Percentiles rank a stretch among this genome's conserved stretches.
Conservation (phyloP, 2,329 filamentous ascomycete species). For the Claviceps citrina region DNA sequence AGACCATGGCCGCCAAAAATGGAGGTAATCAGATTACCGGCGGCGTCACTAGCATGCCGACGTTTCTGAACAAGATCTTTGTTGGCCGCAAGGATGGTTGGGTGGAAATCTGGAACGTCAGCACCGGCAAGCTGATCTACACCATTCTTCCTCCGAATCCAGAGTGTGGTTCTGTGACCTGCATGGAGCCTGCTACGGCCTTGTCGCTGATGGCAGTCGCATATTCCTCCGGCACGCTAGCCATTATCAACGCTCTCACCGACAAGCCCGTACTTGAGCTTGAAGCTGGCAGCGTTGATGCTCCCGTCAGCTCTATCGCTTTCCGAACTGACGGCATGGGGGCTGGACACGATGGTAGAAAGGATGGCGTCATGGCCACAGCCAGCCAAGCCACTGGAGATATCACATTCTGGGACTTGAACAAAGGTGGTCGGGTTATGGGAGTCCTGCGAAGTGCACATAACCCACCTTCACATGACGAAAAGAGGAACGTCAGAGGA, state of each 20-base stretch:
- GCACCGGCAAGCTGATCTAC: constrained; percentile 79
- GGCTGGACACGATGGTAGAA: constrained; percentile 71
- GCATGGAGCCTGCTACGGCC: constrained; percentile 68
- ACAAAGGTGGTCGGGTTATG: constrained; percentile 71
- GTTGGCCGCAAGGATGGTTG: constrained; percentile 74
- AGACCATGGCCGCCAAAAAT: constrained; percentile 38
- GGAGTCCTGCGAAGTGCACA: constrained; percentile 81
- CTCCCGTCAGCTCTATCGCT: constrained; percentile 63
- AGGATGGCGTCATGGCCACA: constrained; percentile 87
- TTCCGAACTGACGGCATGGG: constrained; percentile 84
- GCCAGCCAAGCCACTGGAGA: constrained; percentile 67
- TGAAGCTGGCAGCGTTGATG: constrained; percentile 47
- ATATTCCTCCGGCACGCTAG: constrained; percentile 62
- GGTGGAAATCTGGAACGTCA: constrained; percentile 95
- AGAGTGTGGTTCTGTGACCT: constrained; percentile 67
- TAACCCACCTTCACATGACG: constrained; percentile 49
- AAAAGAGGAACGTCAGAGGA: constrained; percentile 42
- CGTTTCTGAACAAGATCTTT: constrained; percentile 90
- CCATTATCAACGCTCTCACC: constrained; percentile 66
- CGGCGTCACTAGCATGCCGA: constrained; percentile 75
- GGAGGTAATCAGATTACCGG: constrained; percentile 58
- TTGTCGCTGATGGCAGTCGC: constrained; percentile 78
- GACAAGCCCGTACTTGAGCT: constrained; percentile 60
- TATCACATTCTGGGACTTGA: constrained; percentile 91
- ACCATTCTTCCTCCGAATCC: constrained; percentile 65